A percentile compares a stretch with the other conserved stretches of the same genome.
Conservation (phyloP, 306 rosid genomes). For the cucumber (Cucumis sativus) region Cucumber_9930_V3 NC_026657.2:8757001-8757500, state of each 20-base stretch:
- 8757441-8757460: background rate
- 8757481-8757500: background rate
- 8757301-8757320: background rate
- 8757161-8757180: constrained; percentile 30
- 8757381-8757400: background rate
- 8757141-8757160: constrained; percentile 23
- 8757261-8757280: background rate
- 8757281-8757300: background rate
- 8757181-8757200: background rate
- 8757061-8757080: background rate
- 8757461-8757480: background rate
- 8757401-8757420: background rate
- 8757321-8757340: background rate
- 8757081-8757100: constrained; percentile 23
- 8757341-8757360: background rate
- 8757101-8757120: constrained; percentile 29
- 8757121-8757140: constrained; percentile 28
- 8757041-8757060: constrained; percentile 18
- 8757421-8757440: background rate
- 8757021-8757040: constrained; percentile 6
- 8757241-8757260: background rate
- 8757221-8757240: background rate
- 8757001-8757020: background rate
- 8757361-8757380: background rate
- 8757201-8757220: background rate